Percentiles rank a stretch among this genome's conserved stretches.
Evolutionary conservation across 1,139 yeast genomes (phyloP).

Genomic region (Wickerhamomyces sp.): DNA sequence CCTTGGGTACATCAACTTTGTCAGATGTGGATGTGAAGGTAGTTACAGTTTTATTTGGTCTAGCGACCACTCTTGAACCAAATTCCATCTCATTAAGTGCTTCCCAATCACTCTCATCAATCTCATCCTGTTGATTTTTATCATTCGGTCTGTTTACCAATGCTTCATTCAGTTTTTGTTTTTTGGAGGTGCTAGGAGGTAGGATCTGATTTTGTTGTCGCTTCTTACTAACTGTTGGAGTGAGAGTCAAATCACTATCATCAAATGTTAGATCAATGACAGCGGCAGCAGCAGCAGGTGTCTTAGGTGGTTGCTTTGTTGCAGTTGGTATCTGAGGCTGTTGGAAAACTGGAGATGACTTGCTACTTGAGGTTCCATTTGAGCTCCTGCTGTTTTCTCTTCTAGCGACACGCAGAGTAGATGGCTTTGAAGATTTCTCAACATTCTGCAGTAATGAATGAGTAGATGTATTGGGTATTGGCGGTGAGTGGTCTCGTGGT

Average conservation of each 20-base stretch:
- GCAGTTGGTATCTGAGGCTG: conserved; percentile 7
- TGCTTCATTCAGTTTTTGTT: not conserved
- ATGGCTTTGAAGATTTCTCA: conserved; percentile 10
- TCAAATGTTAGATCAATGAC: conserved; percentile 24
- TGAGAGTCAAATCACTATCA: conserved; percentile 9
- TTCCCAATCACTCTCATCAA: not conserved
- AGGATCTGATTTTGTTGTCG: not conserved
- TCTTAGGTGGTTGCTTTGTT: not conserved
- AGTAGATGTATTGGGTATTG: not conserved
- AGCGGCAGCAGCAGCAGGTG: conserved; percentile 5
- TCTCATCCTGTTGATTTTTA: not conserved
- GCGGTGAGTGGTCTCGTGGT: not conserved
- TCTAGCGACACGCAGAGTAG: conserved; percentile 18
- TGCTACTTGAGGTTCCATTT: conserved; percentile 3
- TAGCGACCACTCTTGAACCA: not conserved
- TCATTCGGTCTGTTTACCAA: not conserved
- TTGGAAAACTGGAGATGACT: conserved; percentile 10
- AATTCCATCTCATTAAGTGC: not conserved
- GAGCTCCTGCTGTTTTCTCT: conserved; percentile 14
- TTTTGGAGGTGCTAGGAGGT: conserved; percentile 1
- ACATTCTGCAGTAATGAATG: conserved; percentile 13
- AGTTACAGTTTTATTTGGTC: not conserved
- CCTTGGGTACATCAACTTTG: not conserved
- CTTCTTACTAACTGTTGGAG: conserved; percentile 7
- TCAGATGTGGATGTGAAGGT: not conserved